Evolutionary conservation across 208 protist genomes (phyloP).

Genomic region (Novymonas esmeraldas): DNA sequence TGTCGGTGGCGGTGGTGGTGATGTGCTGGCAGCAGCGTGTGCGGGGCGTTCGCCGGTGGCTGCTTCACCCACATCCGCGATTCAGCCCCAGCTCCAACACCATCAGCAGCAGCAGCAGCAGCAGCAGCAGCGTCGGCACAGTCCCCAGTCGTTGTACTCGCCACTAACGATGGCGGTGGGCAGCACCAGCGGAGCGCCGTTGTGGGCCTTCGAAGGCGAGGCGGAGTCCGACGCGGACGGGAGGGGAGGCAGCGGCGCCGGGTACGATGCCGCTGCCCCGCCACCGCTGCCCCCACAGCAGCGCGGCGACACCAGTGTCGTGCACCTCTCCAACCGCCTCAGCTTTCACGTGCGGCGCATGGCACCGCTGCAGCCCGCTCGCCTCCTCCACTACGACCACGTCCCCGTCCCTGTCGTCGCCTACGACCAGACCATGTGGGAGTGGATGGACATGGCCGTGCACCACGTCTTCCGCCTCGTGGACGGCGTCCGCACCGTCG

Average conservation of each 20-base stretch:
- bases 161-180: not conserved
- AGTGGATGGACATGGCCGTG: constrained; percentile 72
- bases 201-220: not conserved
- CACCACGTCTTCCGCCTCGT: constrained; percentile 60
- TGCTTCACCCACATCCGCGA: too few species aligned
- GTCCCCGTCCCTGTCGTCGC: constrained; percentile 60
- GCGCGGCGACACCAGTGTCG: constrained; percentile 27
- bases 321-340: constrained; percentile 60
- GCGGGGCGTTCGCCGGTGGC: too few species aligned
- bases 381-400: constrained; percentile 49
- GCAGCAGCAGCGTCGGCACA: too few species aligned
- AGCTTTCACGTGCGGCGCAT: constrained; percentile 66
- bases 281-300: constrained; percentile 6
- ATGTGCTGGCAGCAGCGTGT: too few species aligned
- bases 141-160: constrained; percentile 2
- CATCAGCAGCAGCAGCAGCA: not conserved
- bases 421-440: constrained; percentile 41
- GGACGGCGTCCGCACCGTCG: constrained; percentile 73
- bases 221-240: not conserved
- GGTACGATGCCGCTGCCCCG: not conserved
- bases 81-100: too few species aligned
- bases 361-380: constrained; percentile 46
- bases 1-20: not conserved
- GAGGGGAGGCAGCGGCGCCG: too few species aligned
- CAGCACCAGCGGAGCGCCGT: not conserved